Evolutionary conservation across 768 basidiomycete species (phyloP).

Genomic region (Tephrocybe rancida): DNA sequence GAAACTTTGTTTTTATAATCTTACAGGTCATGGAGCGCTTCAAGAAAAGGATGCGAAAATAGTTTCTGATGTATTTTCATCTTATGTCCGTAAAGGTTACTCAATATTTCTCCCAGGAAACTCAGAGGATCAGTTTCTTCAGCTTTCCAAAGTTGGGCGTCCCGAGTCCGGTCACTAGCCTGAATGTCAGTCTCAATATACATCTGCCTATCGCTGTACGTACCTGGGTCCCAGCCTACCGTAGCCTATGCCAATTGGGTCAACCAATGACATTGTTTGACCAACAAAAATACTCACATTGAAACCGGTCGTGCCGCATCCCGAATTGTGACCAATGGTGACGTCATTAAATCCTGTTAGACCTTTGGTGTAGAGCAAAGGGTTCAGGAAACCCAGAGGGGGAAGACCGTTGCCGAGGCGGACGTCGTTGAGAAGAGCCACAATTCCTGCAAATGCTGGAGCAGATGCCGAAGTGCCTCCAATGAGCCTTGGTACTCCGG

Average conservation of each 20-base stretch:
- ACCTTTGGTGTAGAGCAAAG: conserved; percentile 52
- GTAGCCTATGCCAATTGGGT: conserved; percentile 34
- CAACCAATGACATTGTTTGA: not conserved
- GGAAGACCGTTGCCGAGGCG: conserved; percentile 44
- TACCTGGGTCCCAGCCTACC: conserved; percentile 62
- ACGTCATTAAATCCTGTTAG: conserved; percentile 55
- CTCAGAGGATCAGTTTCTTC: conserved; percentile 22
- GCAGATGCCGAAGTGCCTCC: conserved; percentile 66
- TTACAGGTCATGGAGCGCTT: conserved; percentile 91
- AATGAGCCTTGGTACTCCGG: conserved; percentile 36
- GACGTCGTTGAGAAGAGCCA: conserved; percentile 65
- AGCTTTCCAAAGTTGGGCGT: conserved; percentile 54
- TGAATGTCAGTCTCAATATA: not conserved
- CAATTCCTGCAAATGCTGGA: conserved; percentile 62
- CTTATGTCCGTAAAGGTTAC: conserved; percentile 6
- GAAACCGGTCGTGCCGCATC: conserved; percentile 64
- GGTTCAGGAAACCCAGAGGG: conserved; percentile 66
- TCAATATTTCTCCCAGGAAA: not conserved
- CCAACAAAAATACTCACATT: conserved; percentile 40
- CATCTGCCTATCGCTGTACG: conserved; percentile 15
- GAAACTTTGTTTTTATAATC: not conserved
- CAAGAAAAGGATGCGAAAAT: conserved; percentile 93
- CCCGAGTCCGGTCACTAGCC: conserved; percentile 21
- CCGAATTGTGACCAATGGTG: conserved; percentile 50
- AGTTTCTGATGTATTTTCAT: conserved; percentile 18